phyloP scores from a whole-genome alignment of 108 stramenopile species.

The Nannochloropsis gaditana region DNA sequence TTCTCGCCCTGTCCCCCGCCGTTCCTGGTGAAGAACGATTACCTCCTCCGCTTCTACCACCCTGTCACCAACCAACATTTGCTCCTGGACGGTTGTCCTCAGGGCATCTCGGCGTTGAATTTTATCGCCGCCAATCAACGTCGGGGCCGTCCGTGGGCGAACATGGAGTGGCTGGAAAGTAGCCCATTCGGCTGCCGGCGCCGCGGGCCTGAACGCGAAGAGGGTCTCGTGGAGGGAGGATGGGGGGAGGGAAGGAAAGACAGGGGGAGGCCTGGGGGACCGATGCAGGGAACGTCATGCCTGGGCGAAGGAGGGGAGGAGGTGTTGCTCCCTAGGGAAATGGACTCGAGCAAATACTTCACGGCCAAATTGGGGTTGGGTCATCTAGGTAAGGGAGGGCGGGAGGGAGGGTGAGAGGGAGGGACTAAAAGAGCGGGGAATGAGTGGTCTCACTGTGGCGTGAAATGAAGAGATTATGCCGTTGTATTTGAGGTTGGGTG shows the following conservation, averaged over 20 bases:
- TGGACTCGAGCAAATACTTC: not conserved
- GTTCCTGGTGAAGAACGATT: not conserved
- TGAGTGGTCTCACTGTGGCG: not conserved
- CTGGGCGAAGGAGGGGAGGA: not conserved
- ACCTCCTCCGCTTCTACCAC: not conserved
- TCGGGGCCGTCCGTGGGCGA: conserved; percentile 1
- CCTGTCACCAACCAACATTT: not conserved
- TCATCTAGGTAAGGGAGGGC: not conserved
- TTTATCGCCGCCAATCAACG: not conserved
- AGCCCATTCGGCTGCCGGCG: not conserved
- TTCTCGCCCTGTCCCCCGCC: not conserved
- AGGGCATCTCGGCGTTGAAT: not conserved
- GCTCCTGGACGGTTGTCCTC: not conserved
- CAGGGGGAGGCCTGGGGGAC: not conserved
- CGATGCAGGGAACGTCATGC: not conserved
- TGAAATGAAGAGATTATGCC: conserved; percentile 27
- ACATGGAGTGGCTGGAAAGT: conserved; percentile 14
- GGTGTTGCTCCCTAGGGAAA: not conserved
- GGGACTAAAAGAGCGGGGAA: not conserved
- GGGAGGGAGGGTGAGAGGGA: not conserved
- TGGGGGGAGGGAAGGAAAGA: not conserved
- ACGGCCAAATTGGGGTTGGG: not conserved
- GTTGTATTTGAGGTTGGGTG: conserved; percentile 28
- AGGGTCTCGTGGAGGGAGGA: not conserved
- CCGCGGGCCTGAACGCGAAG: not conserved